Percentiles rank a stretch among this genome's conserved stretches.
Conservation (phyloP, 2,329 filamentous ascomycete genomes). For the Aureobasidium mangrovei region DNA sequence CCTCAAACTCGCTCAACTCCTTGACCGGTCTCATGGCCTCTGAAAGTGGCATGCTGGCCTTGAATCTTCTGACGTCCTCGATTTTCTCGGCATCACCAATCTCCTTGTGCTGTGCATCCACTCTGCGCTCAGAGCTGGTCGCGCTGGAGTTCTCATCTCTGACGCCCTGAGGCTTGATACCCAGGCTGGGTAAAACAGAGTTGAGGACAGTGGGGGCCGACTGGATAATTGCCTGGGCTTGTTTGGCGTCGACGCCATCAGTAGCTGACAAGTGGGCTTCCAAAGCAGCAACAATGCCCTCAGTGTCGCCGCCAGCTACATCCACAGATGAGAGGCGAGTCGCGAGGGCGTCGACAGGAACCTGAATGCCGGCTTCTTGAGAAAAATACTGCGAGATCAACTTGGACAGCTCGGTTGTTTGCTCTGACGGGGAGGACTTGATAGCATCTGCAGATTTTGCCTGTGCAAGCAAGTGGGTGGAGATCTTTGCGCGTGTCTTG, state of each 20-base stretch:
- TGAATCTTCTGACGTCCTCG: slow-evolving; percentile 71
- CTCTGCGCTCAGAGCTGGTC: slow-evolving; percentile 16
- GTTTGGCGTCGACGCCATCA: neutral
- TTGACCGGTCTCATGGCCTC: slow-evolving; percentile 63
- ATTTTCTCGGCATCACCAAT: slow-evolving; percentile 45
- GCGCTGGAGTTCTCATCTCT: slow-evolving; percentile 20
- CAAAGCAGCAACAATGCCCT: slow-evolving; percentile 36
- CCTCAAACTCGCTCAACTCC: slow-evolving; percentile 77
- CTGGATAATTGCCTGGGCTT: slow-evolving; percentile 35
- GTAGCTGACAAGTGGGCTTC: neutral
- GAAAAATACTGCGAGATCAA: slow-evolving; percentile 39
- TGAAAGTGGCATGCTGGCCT: slow-evolving; percentile 64
- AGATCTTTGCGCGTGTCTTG: slow-evolving; percentile 65
- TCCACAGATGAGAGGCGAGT: slow-evolving; percentile 38
- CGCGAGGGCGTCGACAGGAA: slow-evolving; percentile 38
- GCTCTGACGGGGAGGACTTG: slow-evolving; percentile 15
- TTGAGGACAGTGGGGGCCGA: slow-evolving; percentile 27
- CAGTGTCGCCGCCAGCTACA: slow-evolving; percentile 37
- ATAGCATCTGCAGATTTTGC: slow-evolving; percentile 26
- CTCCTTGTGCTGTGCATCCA: slow-evolving; percentile 28
- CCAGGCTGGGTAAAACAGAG: slow-evolving; percentile 7
- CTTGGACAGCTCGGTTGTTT: slow-evolving; percentile 36
- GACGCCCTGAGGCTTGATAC: neutral
- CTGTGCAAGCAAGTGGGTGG: slow-evolving; percentile 75
- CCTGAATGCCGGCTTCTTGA: slow-evolving; percentile 34